Evolutionary conservation across 2,329 filamentous ascomycete species (phyloP).

Genomic region (Dactylonectria macrodidyma): DNA sequence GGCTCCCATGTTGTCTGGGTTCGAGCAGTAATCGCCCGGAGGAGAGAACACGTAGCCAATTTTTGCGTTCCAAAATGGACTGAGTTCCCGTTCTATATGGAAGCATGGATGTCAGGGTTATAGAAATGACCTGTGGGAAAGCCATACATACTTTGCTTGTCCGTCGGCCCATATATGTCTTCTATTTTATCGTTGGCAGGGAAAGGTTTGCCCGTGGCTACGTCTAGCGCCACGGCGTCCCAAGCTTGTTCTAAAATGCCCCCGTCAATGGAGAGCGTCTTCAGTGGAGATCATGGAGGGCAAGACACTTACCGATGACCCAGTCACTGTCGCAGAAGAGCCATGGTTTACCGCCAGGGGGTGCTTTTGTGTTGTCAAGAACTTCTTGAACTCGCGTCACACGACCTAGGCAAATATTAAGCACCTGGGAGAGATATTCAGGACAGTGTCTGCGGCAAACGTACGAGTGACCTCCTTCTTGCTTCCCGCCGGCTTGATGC

Average conservation of each 20-base stretch:
- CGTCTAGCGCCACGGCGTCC: background rate
- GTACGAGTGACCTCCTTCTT: background rate
- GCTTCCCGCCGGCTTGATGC: background rate
- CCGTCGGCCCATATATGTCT: background rate
- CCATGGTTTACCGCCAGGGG: background rate
- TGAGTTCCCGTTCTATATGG: background rate
- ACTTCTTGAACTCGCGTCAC: background rate
- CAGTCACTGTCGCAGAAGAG: background rate
- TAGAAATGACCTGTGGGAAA: background rate
- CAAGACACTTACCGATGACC: background rate
- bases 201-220: background rate
- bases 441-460: background rate
- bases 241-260: background rate
- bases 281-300: background rate
- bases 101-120: background rate
- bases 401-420: background rate
- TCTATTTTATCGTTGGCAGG: background rate
- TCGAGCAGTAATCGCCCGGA: background rate
- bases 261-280: background rate
- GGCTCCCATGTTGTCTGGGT: background rate
- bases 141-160: background rate
- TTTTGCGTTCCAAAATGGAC: background rate
- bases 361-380: background rate
- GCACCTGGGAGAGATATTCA: background rate
- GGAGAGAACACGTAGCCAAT: background rate